Evolutionary conservation across 768 basidiomycete species (phyloP).

Genomic region (Terana coerulea): DNA sequence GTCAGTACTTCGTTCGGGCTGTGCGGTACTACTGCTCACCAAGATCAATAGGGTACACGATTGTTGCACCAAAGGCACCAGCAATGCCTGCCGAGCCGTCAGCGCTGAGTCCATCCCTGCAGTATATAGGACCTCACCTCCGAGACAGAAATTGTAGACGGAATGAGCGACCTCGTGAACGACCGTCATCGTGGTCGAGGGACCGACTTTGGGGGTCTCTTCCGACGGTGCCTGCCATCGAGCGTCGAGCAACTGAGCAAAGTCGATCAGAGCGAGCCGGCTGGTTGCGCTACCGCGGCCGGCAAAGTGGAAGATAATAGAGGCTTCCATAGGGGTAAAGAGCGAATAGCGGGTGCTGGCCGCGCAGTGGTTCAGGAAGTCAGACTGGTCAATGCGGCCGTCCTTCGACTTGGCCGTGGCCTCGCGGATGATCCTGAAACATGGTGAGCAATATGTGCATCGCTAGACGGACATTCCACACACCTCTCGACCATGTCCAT

Average conservation of each 20-base stretch:
- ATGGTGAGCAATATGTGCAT: constrained; percentile 5
- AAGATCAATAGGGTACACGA: constrained; percentile 95
- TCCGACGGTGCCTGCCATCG: constrained; percentile 77
- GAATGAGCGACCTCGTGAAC: constrained; percentile 62
- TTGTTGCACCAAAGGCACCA: constrained; percentile 94
- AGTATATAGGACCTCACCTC: constrained; percentile 47
- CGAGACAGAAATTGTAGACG: constrained; percentile 82
- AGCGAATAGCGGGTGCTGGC: constrained; percentile 87
- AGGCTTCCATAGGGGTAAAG: constrained; percentile 98
- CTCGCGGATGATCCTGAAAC: constrained; percentile 75
- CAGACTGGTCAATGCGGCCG: constrained; percentile 92
- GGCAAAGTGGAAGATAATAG: constrained; percentile 97
- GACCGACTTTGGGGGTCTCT: constrained; percentile 30
- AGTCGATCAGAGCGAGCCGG: constrained; percentile 83
- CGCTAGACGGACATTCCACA: too few species aligned
- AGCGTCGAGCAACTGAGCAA: constrained; percentile 89
- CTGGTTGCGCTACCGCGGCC: constrained; percentile 68
- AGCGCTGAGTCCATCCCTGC: neutral
- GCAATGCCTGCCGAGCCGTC: constrained; percentile 60
- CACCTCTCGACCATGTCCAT: constrained; percentile 97
- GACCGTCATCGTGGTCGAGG: constrained; percentile 36
- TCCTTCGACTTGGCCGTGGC: constrained; percentile 89
- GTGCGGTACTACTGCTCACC: constrained; percentile 40
- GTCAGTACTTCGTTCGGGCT: constrained; percentile 1
- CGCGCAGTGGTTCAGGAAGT: constrained; percentile 89